Evolutionary conservation across 2,329 filamentous ascomycete genomes (phyloP).

Genomic region (Tympanopsis confertula): DNA sequence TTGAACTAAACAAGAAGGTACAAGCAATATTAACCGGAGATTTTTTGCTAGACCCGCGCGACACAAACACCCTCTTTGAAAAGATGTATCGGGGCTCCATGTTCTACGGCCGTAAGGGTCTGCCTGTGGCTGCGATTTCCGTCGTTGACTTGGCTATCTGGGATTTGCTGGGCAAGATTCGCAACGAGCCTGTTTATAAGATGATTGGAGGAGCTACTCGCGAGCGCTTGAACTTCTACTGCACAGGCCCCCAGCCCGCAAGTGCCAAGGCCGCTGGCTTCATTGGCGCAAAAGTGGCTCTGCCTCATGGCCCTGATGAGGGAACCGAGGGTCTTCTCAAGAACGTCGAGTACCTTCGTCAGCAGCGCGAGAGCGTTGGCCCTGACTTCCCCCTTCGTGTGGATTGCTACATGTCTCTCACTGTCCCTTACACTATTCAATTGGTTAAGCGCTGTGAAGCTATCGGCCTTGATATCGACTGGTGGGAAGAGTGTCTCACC

Average conservation of each 20-base stretch:
- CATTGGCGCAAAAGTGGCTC: constrained; percentile 2
- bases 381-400: constrained; percentile 3
- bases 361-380: constrained; percentile 1
- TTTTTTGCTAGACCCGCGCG: constrained; percentile 2
- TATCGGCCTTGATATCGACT: constrained; percentile 3
- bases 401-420: constrained; percentile 5
- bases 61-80: constrained; percentile 3
- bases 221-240: constrained; percentile 2
- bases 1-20: background rate
- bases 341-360: constrained; percentile 2
- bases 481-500: constrained; percentile 5
- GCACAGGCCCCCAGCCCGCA: constrained; percentile 2
- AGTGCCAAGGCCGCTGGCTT: constrained; percentile 1
- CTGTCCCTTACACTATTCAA: constrained; percentile 3
- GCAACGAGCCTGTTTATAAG: constrained; percentile 4
- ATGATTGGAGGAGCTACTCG: constrained; percentile 3
- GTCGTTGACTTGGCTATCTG: constrained; percentile 4
- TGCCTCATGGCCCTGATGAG: constrained; percentile 3
- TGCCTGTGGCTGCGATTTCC: constrained; percentile 3
- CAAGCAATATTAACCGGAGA: no score
- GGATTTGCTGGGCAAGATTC: constrained; percentile 4
- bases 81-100: constrained; percentile 4
- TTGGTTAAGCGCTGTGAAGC: constrained; percentile 2
- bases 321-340: constrained; percentile 1
- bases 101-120: constrained; percentile 3